Percentiles rank a stretch among this genome's conserved stretches.
phyloP scores from a whole-genome alignment of 169 alveolate genomes.

The Plasmodium billcollinsi region DNA sequence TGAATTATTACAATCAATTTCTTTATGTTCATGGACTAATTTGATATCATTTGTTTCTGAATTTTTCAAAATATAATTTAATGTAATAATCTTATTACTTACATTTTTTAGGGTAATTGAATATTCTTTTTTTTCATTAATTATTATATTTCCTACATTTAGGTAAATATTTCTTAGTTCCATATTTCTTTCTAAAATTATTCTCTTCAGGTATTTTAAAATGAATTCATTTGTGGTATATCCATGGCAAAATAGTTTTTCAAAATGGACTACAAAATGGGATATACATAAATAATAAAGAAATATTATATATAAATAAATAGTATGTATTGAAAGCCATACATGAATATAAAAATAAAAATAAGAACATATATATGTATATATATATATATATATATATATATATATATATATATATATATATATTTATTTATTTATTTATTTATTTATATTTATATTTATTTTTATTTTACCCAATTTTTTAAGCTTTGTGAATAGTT shows the following conservation, averaged over 20 bases:
- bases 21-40: constrained; percentile 22
- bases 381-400: neutral
- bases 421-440: neutral
- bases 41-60: constrained; percentile 26
- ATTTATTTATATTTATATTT: too few relatives aligned
- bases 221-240: constrained; percentile 39
- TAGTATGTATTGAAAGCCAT: neutral
- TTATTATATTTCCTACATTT: constrained; percentile 44
- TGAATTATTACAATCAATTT: constrained; percentile 32
- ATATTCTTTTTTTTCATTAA: constrained; percentile 52
- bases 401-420: neutral
- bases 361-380: neutral
- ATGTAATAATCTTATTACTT: constrained; percentile 30
- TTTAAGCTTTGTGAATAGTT: constrained; percentile 27
- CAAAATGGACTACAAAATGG: constrained; percentile 22
- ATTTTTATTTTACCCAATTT: constrained; percentile 37
- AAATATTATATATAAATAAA: neutral
- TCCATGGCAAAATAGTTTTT: constrained; percentile 32
- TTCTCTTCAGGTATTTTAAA: constrained; percentile 46
- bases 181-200: constrained; percentile 49
- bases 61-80: constrained; percentile 22
- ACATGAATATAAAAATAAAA: too few relatives aligned
- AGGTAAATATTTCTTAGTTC: constrained; percentile 13
- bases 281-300: neutral
- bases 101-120: constrained; percentile 28